Evolutionary conservation across 805 yeast species (phyloP).

Genomic region (Jamesozyma piceae): DNA sequence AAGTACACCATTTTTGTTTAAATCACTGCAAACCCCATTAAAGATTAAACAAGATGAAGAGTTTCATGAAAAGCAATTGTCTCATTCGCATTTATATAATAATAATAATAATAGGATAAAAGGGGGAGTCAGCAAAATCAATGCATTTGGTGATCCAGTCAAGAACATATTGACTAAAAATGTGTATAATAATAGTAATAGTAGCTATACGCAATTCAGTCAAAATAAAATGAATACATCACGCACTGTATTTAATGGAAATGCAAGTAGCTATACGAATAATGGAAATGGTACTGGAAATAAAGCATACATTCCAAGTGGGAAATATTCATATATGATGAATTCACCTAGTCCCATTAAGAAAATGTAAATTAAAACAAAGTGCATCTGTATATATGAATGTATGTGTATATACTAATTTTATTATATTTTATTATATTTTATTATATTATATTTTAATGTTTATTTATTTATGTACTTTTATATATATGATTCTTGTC

Average conservation of each 20-base stretch:
- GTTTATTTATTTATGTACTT: background rate
- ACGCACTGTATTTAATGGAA: background rate
- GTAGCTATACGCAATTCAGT: background rate
- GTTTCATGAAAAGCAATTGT: background rate
- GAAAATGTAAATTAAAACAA: slow-evolving; percentile 2
- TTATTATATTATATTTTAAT: background rate
- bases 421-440: background rate
- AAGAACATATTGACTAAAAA: background rate
- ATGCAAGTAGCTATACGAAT: background rate
- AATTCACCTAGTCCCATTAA: slow-evolving; percentile 27
- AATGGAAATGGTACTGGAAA: background rate
- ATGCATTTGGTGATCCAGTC: slow-evolving; percentile 18
- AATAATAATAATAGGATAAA: background rate
- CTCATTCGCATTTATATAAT: background rate
- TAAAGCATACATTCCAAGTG: slow-evolving; percentile 28
- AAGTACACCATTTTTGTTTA: slow-evolving; percentile 23
- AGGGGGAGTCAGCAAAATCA: slow-evolving; percentile 21
- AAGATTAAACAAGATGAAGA: slow-evolving; percentile 10
- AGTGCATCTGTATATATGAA: slow-evolving; percentile 1
- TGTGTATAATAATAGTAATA: background rate
- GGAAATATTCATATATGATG: slow-evolving; percentile 29
- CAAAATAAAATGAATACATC: background rate
- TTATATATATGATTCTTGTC: background rate
- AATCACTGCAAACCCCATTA: slow-evolving; percentile 22
- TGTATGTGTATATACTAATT: background rate